Evolutionary conservation across 768 basidiomycete species (phyloP), one percentile per base, ranked within the genome.

Genomic region (Russula emetica): DNA sequence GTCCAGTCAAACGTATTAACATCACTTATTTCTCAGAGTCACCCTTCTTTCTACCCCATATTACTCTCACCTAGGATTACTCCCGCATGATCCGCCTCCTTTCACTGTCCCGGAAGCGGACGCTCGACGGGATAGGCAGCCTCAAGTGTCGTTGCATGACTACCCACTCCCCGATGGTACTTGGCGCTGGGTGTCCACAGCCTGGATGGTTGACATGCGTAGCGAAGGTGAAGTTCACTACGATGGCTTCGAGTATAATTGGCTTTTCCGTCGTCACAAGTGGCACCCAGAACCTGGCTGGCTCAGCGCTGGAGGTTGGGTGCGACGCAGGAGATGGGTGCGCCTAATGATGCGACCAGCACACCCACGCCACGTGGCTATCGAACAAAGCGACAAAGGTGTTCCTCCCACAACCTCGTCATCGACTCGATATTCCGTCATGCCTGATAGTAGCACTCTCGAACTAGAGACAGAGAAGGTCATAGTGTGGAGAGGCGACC

Each of bases 191-290:
- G 84, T 91, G 1, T 90, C 88, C 47, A 82, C 82, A 49, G 74
- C 81, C 8, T 93, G 90, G 90, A 88, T 92, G 88, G 83, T 92
- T 62, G 91, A 93, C 76, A 92, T 93, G 90, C 87, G 87, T 47
- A 82, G 84, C 32, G 84, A 88, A 26, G 88, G 88, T 56, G 82
- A 87, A 69, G 86, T 91, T 3, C 88, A 91, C 68, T 82, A 87
- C 67, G 90, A 92, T 68, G 90, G 90, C 57, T 93, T 91, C 69
- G 88, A 93, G 73, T 93, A 92, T 75, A 92, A 91, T 71, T 90
- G 87, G 83, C 72, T 77, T 64, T 94, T 93, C 68, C 83, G 87
- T 20, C 73, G 76, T 38, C 79, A 81, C 55, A 73, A 84, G 54
- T 94, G 91, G 91, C 80, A 82, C 20, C 76, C 88, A 0, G 75